A percentile compares a stretch with the other conserved stretches of the same genome.
phyloP scores from a whole-genome alignment of 2,329 filamentous ascomycete species.

The Daldinia sp. region DNA sequence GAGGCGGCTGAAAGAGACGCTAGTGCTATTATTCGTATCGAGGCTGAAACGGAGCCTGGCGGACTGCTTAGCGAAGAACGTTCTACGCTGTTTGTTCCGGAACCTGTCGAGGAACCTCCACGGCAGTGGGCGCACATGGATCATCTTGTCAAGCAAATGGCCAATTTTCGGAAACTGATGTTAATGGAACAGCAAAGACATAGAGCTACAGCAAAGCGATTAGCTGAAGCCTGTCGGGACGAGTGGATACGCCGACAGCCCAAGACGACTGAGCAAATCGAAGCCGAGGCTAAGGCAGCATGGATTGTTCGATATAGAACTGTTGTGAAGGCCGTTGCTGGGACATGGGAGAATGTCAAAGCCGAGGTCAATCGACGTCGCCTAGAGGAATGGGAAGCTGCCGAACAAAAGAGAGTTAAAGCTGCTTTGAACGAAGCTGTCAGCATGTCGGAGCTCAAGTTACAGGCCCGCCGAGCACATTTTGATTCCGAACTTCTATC shows the following conservation, averaged over 20 bases:
- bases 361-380: constrained; percentile 71
- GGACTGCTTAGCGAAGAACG: constrained; percentile 77
- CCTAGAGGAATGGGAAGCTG: constrained; percentile 72
- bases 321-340: constrained; percentile 69
- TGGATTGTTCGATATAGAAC: constrained; percentile 77
- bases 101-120: constrained; percentile 77
- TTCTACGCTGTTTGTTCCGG: constrained; percentile 79
- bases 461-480: constrained; percentile 70
- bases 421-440: constrained; percentile 80
- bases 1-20: constrained; percentile 77
- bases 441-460: constrained; percentile 75
- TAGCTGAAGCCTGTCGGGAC: constrained; percentile 82
- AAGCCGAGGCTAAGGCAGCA: constrained; percentile 78
- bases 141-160: constrained; percentile 82
- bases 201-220: constrained; percentile 78
- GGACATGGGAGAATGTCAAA: constrained; percentile 74
- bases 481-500: constrained; percentile 64
- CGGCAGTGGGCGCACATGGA: constrained; percentile 89
- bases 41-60: constrained; percentile 79
- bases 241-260: constrained; percentile 80
- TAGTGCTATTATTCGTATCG: constrained; percentile 73
- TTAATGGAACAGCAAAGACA: constrained; percentile 83
- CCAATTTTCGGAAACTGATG: constrained; percentile 85
- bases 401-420: constrained; percentile 72
- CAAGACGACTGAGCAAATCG: constrained; percentile 82